phyloP scores from a whole-genome alignment of 371 early-diverging fungal genomes.

The Mucor irregularis region DNA sequence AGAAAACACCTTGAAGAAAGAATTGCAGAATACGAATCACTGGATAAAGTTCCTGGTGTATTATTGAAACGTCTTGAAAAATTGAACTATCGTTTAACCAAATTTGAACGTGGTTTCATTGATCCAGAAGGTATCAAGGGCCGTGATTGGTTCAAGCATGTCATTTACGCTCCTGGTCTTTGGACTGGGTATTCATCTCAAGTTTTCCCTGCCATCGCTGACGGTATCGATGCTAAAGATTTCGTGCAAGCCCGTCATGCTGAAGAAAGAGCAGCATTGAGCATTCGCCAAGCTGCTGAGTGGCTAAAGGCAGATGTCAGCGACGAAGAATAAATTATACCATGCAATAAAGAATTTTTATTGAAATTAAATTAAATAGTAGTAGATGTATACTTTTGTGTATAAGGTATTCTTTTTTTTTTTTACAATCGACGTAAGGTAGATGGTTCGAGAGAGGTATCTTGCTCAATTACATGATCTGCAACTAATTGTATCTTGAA shows the following conservation, averaged over 20 bases:
- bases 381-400: background rate
- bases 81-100: conserved; percentile 43
- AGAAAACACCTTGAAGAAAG: conserved; percentile 4
- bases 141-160: conserved; percentile 67
- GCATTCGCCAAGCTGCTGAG: conserved; percentile 14
- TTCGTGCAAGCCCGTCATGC: conserved; percentile 19
- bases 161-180: conserved; percentile 58
- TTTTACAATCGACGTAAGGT: conserved; percentile 4
- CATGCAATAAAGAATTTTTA: background rate
- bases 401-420: background rate
- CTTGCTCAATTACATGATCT: conserved; percentile 6
- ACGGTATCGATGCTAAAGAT: conserved; percentile 44
- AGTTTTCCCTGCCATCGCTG: conserved; percentile 55
- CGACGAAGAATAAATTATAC: too few relatives aligned
- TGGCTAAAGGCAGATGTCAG: background rate
- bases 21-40: conserved; percentile 1
- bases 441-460: conserved; percentile 18
- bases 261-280: conserved; percentile 23
- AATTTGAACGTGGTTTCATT: conserved; percentile 61
- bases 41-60: background rate
- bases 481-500: conserved; percentile 28
- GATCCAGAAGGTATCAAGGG: conserved; percentile 56
- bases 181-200: conserved; percentile 56
- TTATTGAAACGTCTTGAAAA: conserved; percentile 23
- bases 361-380: background rate